Percentiles rank a stretch among this genome's conserved stretches.
Conservation (phyloP, 2,329 filamentous ascomycete species). For the Pyrenochaeta sp. region DNA sequence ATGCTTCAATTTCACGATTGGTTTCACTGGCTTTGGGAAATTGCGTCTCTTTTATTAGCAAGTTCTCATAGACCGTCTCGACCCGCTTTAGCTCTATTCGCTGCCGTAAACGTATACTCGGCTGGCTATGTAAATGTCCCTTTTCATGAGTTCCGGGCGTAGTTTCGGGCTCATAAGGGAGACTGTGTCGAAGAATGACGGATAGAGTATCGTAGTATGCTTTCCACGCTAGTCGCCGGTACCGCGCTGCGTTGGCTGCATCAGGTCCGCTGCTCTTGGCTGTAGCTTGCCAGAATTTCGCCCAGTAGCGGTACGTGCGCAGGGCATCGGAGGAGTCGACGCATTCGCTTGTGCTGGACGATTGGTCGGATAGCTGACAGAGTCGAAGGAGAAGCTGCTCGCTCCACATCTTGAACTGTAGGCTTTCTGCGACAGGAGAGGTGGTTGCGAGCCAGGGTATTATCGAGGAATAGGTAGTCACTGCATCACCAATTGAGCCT, state of each 20-base stretch:
- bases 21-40: constrained; percentile 86
- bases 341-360: constrained; percentile 51
- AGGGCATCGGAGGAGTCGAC: constrained; percentile 50
- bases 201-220: constrained; percentile 86
- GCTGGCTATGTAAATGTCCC: constrained; percentile 28
- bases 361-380: constrained; percentile 73
- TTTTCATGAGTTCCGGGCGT: constrained; percentile 30
- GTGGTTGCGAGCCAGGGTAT: constrained; percentile 68
- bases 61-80: constrained; percentile 79
- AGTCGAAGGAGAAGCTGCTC: constrained; percentile 79
- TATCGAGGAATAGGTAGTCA: constrained; percentile 72
- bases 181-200: constrained; percentile 72
- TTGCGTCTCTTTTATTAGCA: constrained; percentile 78
- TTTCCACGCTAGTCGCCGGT: constrained; percentile 76
- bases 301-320: constrained; percentile 68
- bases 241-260: constrained; percentile 27
- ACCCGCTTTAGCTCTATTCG: constrained; percentile 80
- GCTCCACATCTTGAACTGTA: constrained; percentile 77
- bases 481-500: constrained; percentile 62
- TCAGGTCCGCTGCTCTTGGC: constrained; percentile 29
- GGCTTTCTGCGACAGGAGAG: constrained; percentile 57
- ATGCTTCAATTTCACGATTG: constrained; percentile 81
- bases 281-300: constrained; percentile 67
- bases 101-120: constrained; percentile 57
- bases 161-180: constrained; percentile 65